phyloP scores from a whole-genome alignment of 2,329 filamentous ascomycete species.

The Colletotrichum godetiae region DNA sequence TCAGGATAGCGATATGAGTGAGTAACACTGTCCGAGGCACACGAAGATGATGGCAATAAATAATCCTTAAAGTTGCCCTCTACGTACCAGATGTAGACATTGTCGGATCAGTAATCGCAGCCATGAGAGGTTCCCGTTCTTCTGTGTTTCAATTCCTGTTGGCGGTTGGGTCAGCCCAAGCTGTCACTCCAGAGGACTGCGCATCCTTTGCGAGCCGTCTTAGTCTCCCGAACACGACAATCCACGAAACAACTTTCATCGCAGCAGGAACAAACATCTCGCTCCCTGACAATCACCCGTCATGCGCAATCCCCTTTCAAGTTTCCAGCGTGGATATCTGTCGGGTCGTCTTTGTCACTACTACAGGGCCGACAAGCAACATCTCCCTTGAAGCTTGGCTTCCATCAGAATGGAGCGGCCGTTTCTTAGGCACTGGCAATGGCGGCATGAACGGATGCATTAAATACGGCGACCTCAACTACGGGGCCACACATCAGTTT shows the following conservation, averaged over 20 bases:
- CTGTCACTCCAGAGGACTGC: background rate
- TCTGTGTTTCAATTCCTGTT: background rate
- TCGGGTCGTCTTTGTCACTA: conserved; percentile 40
- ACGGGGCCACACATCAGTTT: conserved; percentile 55
- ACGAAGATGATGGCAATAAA: background rate
- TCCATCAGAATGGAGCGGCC: conserved; percentile 54
- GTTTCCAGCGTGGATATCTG: conserved; percentile 40
- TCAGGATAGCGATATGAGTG: background rate
- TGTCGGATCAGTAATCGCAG: background rate
- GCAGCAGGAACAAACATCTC: conserved; percentile 46
- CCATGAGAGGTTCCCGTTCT: background rate
- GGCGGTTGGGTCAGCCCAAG: background rate
- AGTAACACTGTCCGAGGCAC: background rate
- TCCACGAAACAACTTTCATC: conserved; percentile 35
- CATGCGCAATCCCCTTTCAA: conserved; percentile 43
- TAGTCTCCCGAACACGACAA: conserved; percentile 40
- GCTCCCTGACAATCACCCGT: conserved; percentile 44
- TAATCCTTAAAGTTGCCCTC: background rate
- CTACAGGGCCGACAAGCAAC: conserved; percentile 48
- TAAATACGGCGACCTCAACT: conserved; percentile 59
- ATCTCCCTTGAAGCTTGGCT: conserved; percentile 62
- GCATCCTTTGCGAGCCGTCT: conserved; percentile 16
- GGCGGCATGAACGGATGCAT: conserved; percentile 61
- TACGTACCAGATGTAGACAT: background rate
- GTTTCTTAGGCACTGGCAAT: conserved; percentile 60